These are phyloP conservation scores for Sporothrix schenckii DNA, from an alignment of 2,329 filamentous ascomycete species.

Conservation along the genomic window DNA sequence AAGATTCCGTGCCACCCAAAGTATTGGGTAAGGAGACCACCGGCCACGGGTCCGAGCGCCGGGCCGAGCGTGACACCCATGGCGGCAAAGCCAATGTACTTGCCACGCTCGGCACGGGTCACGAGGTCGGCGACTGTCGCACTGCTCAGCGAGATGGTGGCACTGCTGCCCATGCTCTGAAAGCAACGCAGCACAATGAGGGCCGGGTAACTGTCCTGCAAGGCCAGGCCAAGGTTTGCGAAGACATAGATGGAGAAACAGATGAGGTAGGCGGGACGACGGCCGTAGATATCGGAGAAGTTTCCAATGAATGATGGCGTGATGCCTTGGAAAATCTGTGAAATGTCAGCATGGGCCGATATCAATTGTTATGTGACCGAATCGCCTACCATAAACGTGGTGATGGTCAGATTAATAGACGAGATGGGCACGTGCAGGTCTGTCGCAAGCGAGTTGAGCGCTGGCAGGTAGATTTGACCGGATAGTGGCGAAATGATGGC, in stretches of 20 bases:
- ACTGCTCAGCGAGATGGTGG: slow-evolving; percentile 34
- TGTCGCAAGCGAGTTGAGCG: slow-evolving; percentile 26
- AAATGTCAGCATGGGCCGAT: not conserved
- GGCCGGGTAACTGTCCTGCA: slow-evolving; percentile 48
- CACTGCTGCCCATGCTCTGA: slow-evolving; percentile 51
- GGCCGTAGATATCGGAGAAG: slow-evolving; percentile 53
- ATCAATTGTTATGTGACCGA: not conserved
- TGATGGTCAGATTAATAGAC: slow-evolving; percentile 49
- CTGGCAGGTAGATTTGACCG: slow-evolving; percentile 34
- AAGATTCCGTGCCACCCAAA: slow-evolving; percentile 59
- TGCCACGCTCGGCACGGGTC: slow-evolving; percentile 59
- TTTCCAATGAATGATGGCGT: slow-evolving; percentile 54
- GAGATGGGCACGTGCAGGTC: slow-evolving; percentile 43
- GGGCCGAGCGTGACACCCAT: slow-evolving; percentile 49
- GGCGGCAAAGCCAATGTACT: slow-evolving; percentile 54
- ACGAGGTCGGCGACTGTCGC: slow-evolving; percentile 39
- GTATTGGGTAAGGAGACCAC: slow-evolving; percentile 55
- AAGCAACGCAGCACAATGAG: slow-evolving; percentile 53
- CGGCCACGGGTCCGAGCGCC: slow-evolving; percentile 54
- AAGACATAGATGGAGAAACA: slow-evolving; percentile 51
- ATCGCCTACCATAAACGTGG: slow-evolving; percentile 45
- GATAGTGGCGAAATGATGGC: slow-evolving; percentile 35
- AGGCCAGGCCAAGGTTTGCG: slow-evolving; percentile 51
- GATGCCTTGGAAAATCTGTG: slow-evolving; percentile 53
- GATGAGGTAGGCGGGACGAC: slow-evolving; percentile 52